These are phyloP conservation scores for Phytophthora sojae DNA, from an alignment of 352 stramenopile genomes.

Conservation along the genomic window DNA sequence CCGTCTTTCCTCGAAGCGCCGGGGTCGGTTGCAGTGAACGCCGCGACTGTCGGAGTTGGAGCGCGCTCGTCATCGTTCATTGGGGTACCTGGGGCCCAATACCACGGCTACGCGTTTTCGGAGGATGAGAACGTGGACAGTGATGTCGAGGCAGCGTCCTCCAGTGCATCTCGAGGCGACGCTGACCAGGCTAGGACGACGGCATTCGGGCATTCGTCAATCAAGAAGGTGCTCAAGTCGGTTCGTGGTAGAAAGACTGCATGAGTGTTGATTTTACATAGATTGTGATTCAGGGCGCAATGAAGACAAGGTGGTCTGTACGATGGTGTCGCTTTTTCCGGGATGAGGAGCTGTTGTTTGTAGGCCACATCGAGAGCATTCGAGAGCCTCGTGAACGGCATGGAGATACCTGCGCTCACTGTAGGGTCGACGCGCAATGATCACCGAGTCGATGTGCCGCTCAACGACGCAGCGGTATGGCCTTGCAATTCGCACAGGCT, in stretches of 20 bases:
- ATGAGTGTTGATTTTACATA: slow-evolving; percentile 29
- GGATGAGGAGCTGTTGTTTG: not conserved
- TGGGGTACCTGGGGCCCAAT: slow-evolving; percentile 28
- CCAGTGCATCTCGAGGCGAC: slow-evolving; percentile 24
- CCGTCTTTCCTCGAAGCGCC: slow-evolving; percentile 31
- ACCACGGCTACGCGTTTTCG: slow-evolving; percentile 84
- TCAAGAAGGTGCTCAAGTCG: slow-evolving; percentile 86
- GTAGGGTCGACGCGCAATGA: slow-evolving; percentile 36
- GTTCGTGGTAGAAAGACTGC: slow-evolving; percentile 78
- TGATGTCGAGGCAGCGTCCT: slow-evolving; percentile 62
- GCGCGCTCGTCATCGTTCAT: slow-evolving; percentile 21
- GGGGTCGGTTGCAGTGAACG: slow-evolving; percentile 16
- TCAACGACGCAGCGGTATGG: slow-evolving; percentile 40
- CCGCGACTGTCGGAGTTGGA: slow-evolving; percentile 16
- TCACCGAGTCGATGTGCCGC: slow-evolving; percentile 46
- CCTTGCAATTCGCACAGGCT: slow-evolving; percentile 45
- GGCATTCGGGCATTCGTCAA: slow-evolving; percentile 35
- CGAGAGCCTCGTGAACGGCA: slow-evolving; percentile 4
- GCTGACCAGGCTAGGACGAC: slow-evolving; percentile 22
- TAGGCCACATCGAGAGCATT: slow-evolving; percentile 1
- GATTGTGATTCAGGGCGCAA: slow-evolving; percentile 11
- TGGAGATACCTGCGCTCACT: slow-evolving; percentile 31
- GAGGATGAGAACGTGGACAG: slow-evolving; percentile 81
- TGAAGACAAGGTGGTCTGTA: slow-evolving; percentile 22
- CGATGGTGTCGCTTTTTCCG: slow-evolving; percentile 12